These are phyloP conservation scores for Quercus glauca DNA, from an alignment of 306 rosid genomes.

Conservation along the genomic window DNA sequence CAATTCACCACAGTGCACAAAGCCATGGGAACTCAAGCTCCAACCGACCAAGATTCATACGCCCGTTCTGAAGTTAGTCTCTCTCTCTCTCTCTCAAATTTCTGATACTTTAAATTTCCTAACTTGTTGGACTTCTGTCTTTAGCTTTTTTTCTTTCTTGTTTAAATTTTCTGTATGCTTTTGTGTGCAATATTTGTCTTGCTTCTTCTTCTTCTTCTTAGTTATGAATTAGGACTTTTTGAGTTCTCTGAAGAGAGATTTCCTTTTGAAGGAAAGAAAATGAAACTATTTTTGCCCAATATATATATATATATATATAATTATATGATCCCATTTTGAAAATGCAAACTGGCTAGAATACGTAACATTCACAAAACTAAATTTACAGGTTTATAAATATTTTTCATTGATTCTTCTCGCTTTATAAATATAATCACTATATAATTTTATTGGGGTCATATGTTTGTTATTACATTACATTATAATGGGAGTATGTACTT, in stretches of 20 bases:
- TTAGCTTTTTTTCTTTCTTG: not conserved
- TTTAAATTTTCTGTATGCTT: not conserved
- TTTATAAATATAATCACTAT: not conserved
- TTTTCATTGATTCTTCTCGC: not conserved
- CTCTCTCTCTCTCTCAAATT: slow-evolving; percentile 3
- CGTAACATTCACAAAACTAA: not conserved
- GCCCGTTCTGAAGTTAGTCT: slow-evolving; percentile 19
- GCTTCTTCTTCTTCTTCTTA: no score
- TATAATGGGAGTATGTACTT: no score
- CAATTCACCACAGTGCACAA: not conserved
- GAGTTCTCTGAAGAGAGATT: not conserved
- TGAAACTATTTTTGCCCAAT: not conserved
- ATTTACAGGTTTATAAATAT: not conserved
- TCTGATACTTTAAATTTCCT: not conserved
- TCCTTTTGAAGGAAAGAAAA: not conserved
- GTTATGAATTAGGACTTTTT: no score
- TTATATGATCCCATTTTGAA: not conserved
- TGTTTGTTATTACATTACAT: no score
- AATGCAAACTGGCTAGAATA: not conserved
- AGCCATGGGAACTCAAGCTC: slow-evolving; percentile 48
- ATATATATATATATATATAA: not conserved
- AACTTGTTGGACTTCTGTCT: not conserved
- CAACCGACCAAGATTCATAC: not conserved
- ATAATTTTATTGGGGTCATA: no score
- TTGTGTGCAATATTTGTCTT: not conserved